Percentiles rank a stretch among this genome's conserved stretches.
Conservation (phyloP, 2,329 filamentous ascomycete species). For the Rhynchosporium secalis region DNA sequence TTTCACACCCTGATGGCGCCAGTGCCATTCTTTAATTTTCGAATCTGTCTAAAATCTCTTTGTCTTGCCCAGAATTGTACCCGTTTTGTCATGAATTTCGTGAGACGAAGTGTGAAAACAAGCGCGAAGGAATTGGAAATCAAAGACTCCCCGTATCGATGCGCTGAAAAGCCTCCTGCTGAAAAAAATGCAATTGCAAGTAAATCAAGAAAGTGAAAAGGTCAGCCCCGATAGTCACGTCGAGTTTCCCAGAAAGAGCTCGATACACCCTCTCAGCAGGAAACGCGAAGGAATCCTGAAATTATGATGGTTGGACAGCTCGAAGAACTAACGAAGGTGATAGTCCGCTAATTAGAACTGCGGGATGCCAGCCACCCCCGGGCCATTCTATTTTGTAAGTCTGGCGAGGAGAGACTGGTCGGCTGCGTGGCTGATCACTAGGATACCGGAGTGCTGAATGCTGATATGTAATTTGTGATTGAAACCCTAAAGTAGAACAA, state of each 20-base stretch:
- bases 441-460: neutral
- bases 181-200: constrained; percentile 16
- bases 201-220: constrained; percentile 14
- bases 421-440: neutral
- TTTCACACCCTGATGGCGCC: constrained; percentile 18
- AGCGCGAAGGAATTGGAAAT: constrained; percentile 5
- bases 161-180: constrained; percentile 21
- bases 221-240: neutral
- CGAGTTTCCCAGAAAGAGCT: too few species aligned
- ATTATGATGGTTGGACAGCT: too few species aligned
- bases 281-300: too few species aligned
- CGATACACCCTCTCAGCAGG: too few species aligned
- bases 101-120: constrained; percentile 17
- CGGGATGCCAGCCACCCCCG: neutral
- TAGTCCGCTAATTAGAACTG: too few species aligned
- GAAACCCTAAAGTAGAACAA: neutral
- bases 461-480: neutral
- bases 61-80: constrained; percentile 15
- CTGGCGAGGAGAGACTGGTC: neutral
- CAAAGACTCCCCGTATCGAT: constrained; percentile 23
- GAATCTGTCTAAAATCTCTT: constrained; percentile 28
- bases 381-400: neutral
- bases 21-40: constrained; percentile 17
- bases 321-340: too few species aligned
- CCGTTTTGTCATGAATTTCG: constrained; percentile 28